phyloP scores from a whole-genome alignment of 225 moss, liverwort and hornwort genomes.

The Thuidium tamariscinum region DNA sequence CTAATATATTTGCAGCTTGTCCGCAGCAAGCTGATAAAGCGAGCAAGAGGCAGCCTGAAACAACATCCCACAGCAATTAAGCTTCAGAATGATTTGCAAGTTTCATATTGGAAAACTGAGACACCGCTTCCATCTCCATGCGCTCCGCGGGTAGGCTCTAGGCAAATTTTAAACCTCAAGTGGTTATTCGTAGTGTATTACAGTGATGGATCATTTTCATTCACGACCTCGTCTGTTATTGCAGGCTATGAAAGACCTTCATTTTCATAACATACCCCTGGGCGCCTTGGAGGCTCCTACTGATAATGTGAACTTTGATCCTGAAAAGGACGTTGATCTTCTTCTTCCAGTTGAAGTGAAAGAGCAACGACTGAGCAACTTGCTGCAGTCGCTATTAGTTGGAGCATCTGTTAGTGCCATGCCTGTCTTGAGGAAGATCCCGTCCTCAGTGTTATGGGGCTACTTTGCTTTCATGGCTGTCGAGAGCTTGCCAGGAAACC shows the following conservation, averaged over 20 bases:
- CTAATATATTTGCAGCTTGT: constrained; percentile 31
- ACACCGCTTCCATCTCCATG: constrained; percentile 28
- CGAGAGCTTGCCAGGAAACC: constrained; percentile 78
- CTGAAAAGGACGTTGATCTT: constrained; percentile 39
- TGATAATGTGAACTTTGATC: constrained; percentile 30
- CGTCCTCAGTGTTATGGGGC: constrained; percentile 74
- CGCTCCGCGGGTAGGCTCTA: constrained; percentile 16
- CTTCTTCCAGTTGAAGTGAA: constrained; percentile 73
- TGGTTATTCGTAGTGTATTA: not conserved
- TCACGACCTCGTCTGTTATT: not conserved
- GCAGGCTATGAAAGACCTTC: constrained; percentile 20
- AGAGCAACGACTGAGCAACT: constrained; percentile 79
- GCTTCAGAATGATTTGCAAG: constrained; percentile 39
- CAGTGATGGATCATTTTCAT: not conserved
- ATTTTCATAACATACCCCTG: not conserved
- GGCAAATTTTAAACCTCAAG: not conserved
- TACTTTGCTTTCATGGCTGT: constrained; percentile 86
- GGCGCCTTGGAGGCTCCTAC: not conserved
- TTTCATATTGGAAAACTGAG: constrained; percentile 40
- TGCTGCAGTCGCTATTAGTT: constrained; percentile 56
- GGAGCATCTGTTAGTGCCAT: constrained; percentile 56
- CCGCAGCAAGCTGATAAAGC: constrained; percentile 39
- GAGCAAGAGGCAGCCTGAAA: constrained; percentile 35
- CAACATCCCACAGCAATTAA: constrained; percentile 23
- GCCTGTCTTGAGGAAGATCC: constrained; percentile 55